These are phyloP conservation scores for Kluyveromyces lactis DNA, from an alignment of 805 yeast genomes.

Conservation along the genomic window DNA sequence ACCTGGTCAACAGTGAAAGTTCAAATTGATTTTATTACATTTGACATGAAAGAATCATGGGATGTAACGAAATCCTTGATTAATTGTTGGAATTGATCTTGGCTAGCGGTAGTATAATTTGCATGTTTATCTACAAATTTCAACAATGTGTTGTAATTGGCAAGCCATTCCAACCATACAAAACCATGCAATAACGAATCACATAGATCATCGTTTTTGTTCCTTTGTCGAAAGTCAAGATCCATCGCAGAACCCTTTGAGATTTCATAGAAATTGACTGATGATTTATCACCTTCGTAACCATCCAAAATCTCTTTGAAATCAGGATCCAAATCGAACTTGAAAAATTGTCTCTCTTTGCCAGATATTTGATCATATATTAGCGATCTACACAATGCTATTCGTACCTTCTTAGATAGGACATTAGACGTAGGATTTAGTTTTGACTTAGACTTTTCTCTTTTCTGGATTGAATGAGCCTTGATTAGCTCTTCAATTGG, in stretches of 20 bases:
- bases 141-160: conserved; percentile 8
- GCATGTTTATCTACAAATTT: conserved; percentile 11
- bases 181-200: conserved; percentile 59
- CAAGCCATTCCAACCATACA: conserved; percentile 38
- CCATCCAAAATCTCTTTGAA: background rate
- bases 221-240: conserved; percentile 4
- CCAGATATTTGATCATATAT: conserved; percentile 1
- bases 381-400: conserved; percentile 4
- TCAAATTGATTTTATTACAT: no score
- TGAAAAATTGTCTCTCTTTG: background rate
- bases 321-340: conserved; percentile 1
- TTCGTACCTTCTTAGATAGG: conserved; percentile 7
- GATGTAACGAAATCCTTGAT: background rate
- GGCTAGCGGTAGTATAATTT: background rate
- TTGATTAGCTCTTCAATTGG: background rate
- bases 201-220: conserved; percentile 57
- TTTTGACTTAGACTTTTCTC: background rate
- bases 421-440: conserved; percentile 5
- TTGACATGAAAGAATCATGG: background rate
- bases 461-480: background rate
- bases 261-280: conserved; percentile 1
- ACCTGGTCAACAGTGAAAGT: no score
- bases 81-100: background rate
- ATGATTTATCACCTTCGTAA: background rate
- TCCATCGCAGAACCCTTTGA: background rate